These are phyloP conservation scores for Agroathelia rolfsii DNA, from an alignment of 1,284 basidiomycete species.

Conservation along the genomic window DNA sequence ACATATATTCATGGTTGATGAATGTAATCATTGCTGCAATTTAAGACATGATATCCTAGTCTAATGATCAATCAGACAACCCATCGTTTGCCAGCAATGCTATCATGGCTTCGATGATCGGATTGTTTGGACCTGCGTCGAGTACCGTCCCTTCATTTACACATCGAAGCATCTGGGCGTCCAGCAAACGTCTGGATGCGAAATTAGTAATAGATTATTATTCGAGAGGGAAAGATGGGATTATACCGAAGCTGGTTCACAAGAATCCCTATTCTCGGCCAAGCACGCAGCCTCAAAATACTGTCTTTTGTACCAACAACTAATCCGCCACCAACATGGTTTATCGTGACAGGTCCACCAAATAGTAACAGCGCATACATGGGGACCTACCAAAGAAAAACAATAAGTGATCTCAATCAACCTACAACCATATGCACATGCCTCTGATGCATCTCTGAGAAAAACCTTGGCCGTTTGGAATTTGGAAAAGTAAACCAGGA, in stretches of 20 bases:
- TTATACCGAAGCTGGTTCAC: slow-evolving; percentile 79
- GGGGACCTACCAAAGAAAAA: slow-evolving; percentile 46
- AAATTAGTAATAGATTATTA: slow-evolving; percentile 7
- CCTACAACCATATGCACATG: slow-evolving; percentile 20
- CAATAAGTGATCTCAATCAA: background rate
- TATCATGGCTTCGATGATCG: slow-evolving; percentile 61
- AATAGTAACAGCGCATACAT: slow-evolving; percentile 80
- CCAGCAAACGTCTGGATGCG: slow-evolving; percentile 47
- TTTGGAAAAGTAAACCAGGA: slow-evolving; percentile 79
- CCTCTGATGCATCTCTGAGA: slow-evolving; percentile 83
- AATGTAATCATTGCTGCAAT: slow-evolving; percentile 1
- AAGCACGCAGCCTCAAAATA: slow-evolving; percentile 65
- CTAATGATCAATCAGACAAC: slow-evolving; percentile 15
- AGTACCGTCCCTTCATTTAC: slow-evolving; percentile 45
- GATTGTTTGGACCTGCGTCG: slow-evolving; percentile 38
- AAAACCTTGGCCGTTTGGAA: slow-evolving; percentile 81
- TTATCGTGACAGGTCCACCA: slow-evolving; percentile 71
- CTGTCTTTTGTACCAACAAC: slow-evolving; percentile 46
- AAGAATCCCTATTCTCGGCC: slow-evolving; percentile 82
- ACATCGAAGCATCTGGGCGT: slow-evolving; percentile 54
- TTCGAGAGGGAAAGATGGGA: slow-evolving; percentile 4
- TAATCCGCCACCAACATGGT: slow-evolving; percentile 71
- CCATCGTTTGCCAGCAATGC: slow-evolving; percentile 59
- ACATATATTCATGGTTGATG: slow-evolving; percentile 1
- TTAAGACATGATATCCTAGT: slow-evolving; percentile 1